A percentile compares a stretch with the other conserved stretches of the same genome.
Evolutionary conservation across 768 basidiomycete species (phyloP).

Genomic region (Pleurotus tuber-regium): DNA sequence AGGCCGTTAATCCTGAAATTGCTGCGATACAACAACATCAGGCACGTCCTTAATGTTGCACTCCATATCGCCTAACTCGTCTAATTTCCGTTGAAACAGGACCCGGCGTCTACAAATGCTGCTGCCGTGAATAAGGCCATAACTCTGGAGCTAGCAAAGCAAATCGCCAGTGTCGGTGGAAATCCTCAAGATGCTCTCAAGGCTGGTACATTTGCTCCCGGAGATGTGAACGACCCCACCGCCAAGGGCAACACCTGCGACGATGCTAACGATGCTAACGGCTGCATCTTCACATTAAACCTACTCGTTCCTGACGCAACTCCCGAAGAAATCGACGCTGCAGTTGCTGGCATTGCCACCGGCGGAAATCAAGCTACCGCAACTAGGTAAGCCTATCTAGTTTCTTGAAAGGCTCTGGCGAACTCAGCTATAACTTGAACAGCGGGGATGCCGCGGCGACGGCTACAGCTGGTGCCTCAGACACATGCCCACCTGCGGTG

Average conservation of each 20-base stretch:
- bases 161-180: conserved; percentile 63
- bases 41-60: conserved; percentile 19
- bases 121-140: conserved; percentile 64
- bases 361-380: neutral
- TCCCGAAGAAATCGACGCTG: conserved; percentile 54
- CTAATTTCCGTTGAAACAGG: conserved; percentile 28
- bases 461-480: neutral
- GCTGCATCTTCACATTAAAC: conserved; percentile 66
- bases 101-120: conserved; percentile 58
- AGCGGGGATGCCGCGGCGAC: neutral
- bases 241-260: conserved; percentile 57
- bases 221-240: conserved; percentile 48
- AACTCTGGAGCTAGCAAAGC: conserved; percentile 57
- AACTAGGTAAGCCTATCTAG: neutral
- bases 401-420: too few relatives aligned
- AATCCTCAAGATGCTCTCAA: conserved; percentile 56
- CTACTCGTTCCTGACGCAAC: conserved; percentile 56
- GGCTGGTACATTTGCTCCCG: conserved; percentile 62
- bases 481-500: neutral
- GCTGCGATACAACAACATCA: conserved; percentile 64
- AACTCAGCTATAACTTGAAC: too few relatives aligned
- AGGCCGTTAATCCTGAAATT: conserved; percentile 62
- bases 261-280: conserved; percentile 45
- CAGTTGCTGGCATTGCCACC: conserved; percentile 33
- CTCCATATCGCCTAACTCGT: neutral